These are phyloP conservation scores for Mucor irregularis DNA, from an alignment of 371 early-diverging fungal species.

Conservation along the genomic window DNA sequence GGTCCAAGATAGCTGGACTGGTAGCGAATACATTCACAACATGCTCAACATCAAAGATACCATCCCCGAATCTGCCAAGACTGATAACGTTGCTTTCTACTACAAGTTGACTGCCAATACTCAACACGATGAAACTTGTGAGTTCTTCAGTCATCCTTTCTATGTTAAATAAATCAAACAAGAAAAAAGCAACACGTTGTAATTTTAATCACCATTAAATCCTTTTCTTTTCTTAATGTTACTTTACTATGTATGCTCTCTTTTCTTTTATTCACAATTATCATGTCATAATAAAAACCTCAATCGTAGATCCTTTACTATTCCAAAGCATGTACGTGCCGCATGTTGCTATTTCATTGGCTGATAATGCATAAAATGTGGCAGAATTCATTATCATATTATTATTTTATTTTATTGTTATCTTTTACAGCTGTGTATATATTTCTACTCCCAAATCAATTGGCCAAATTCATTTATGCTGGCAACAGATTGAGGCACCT, in stretches of 20 bases:
- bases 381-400: background rate
- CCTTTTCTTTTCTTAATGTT: no score
- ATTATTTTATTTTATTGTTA: background rate
- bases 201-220: no score
- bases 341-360: no score
- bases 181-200: no score
- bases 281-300: no score
- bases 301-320: no score
- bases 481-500: conserved; percentile 28
- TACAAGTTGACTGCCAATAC: conserved; percentile 43
- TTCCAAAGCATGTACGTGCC: no score
- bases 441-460: conserved; percentile 43
- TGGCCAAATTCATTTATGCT: conserved; percentile 41
- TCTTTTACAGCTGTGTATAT: background rate
- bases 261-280: background rate
- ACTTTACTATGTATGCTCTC: background rate
- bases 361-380: no score
- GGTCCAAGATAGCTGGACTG: conserved; percentile 40
- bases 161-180: conserved; percentile 41
- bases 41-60: conserved; percentile 46
- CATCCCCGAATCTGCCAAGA: conserved; percentile 25
- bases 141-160: conserved; percentile 51
- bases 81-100: conserved; percentile 41
- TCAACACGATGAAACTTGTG: conserved; percentile 44
- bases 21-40: conserved; percentile 23